phyloP scores from a whole-genome alignment of 495 filamentous ascomycete genomes.

The Zalerion maritima region DNA sequence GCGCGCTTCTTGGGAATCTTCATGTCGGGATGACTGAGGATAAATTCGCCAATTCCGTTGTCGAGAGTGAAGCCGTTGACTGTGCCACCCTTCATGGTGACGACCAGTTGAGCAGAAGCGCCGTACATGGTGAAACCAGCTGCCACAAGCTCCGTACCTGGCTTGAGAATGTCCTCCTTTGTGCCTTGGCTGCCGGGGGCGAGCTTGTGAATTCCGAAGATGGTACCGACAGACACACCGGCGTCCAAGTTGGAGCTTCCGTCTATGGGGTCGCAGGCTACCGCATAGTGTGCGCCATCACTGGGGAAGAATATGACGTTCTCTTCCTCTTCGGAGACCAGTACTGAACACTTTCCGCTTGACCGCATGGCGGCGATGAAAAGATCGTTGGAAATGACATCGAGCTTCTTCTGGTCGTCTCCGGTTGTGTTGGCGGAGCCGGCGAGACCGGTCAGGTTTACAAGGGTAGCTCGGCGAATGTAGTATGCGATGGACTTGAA shows the following conservation, averaged over 20 bases:
- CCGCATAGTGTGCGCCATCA: slow-evolving; percentile 74
- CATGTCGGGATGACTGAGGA: slow-evolving; percentile 95
- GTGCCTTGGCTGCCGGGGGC: slow-evolving; percentile 51
- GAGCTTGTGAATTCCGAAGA: slow-evolving; percentile 89
- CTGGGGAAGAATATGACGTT: slow-evolving; percentile 66
- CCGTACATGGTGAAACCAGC: slow-evolving; percentile 99
- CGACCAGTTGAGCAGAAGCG: slow-evolving; percentile 85
- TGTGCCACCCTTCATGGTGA: slow-evolving; percentile 85
- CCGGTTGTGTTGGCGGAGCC: slow-evolving; percentile 91
- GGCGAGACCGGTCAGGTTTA: slow-evolving; percentile 89
- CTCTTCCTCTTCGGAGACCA: slow-evolving; percentile 96
- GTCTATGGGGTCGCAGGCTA: slow-evolving; percentile 96
- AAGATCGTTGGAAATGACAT: slow-evolving; percentile 96
- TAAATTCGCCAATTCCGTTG: slow-evolving; percentile 93
- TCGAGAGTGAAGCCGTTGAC: slow-evolving; percentile 98
- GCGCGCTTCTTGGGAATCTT: slow-evolving; percentile 58
- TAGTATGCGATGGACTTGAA: slow-evolving; percentile 99
- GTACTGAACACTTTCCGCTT: slow-evolving; percentile 72
- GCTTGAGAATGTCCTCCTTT: slow-evolving; percentile 71
- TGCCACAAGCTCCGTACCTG: slow-evolving; percentile 82
- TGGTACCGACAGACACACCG: slow-evolving; percentile 94
- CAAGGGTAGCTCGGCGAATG: slow-evolving; percentile 92
- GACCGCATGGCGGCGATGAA: slow-evolving; percentile 90
- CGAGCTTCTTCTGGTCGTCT: slow-evolving; percentile 98
- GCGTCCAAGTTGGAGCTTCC: slow-evolving; percentile 95